Base-by-base conservation (phyloP, 805 yeast genomes). In the Metschnikowia shivogae region DNA sequence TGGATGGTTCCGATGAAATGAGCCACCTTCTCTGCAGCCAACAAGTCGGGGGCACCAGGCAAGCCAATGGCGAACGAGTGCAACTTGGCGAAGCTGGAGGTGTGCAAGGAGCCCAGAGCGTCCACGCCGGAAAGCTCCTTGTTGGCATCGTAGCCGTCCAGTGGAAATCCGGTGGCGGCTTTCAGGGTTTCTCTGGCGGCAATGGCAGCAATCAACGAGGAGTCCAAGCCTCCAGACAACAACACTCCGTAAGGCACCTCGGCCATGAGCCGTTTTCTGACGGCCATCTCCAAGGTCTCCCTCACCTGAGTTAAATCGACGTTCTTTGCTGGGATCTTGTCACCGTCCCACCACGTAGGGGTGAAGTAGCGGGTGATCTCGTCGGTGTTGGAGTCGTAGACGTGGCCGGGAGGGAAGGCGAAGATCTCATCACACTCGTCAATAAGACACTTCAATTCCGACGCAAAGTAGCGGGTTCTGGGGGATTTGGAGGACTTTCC, bases 231-330 rank as follows among this genome's bases (percentile, higher is more conserved):
- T 65, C 99, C 99, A 19, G 97, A 89, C 56, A 93, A 76, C 57
- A 93, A 75, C 38, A 93, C 99, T 74, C 99, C 99, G 68, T 88
- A 93, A 45, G 99, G 98, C 50, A 93, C 99, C 76, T 93, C 99
- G 45, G 98, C 93, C 99, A 93, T 93, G 61, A 93, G 80, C 78
- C 99, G 86, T 86, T 93, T 93, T 77, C 99, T 86, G 45, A 93
- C 99, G 39, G 99, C 89, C 72, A 85, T 73, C 70, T 93, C 99
- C 64, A 93, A 78, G 40, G 87, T 67, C 60, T 83, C 85, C 68
- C 97, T 84, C 50, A 93, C 78, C 48, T 70, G 57, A 60, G 65
- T 80, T 63, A 74, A 81, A 65, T 92, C 96, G 37, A 85, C 87
- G 36, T 83, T 88, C 48, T 78, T 77, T 34, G 84, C 66, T 56